Base-by-base conservation (phyloP, 2,329 filamentous ascomycete species). In the Raffaelea albimanens region DNA sequence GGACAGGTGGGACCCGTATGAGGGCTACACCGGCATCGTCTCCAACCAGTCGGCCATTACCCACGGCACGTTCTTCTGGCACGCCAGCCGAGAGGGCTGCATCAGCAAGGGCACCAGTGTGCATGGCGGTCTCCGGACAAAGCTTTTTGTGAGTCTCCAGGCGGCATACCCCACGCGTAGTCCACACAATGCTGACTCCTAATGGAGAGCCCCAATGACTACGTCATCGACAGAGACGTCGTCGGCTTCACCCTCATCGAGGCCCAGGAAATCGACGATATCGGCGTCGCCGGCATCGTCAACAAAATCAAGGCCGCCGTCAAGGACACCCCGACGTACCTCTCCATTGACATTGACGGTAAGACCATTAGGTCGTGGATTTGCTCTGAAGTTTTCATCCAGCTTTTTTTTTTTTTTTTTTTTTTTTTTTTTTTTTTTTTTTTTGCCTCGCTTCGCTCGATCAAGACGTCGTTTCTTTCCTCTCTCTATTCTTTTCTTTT, bases 1-100 rank as follows among this genome's bases (percentile, higher is more conserved):
- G 13, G 9, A 29, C 22, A 45, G 44, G 2, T 55, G 50, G 52
- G 47, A 53, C 36, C 51, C 51, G 1, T 48, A 48, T n/a, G 48
- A 90, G 61, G 87, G 91, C 29, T 93, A 93, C 56, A 87, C 87
- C 42, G 87, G 86, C 21, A 81, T 84, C 0, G 86, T 86, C 0
- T 85, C 78, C 29, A 77, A 89, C 53, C 78, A 82, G 42, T 87
- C 87, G 14, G 75, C 75, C 52, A 82, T 93, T 67, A 93, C 91
- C 66, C 85, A 93, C 66, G 87, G 87, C 31, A 91, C 87, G 1
- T 91, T 91, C 68, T 93, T 93, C 68, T 91, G 83, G 67, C 85
- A 90, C 60, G 87, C 87, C 0, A 68, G 83, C 1, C 78, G 82
- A 64, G 85, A 93, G 61, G 87, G 87, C 2, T 70, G 87, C 34